Percentiles rank a stretch among this genome's conserved stretches.
Evolutionary conservation across 2,329 filamentous ascomycete species (phyloP).

Genomic region (Penicillium sp.): DNA sequence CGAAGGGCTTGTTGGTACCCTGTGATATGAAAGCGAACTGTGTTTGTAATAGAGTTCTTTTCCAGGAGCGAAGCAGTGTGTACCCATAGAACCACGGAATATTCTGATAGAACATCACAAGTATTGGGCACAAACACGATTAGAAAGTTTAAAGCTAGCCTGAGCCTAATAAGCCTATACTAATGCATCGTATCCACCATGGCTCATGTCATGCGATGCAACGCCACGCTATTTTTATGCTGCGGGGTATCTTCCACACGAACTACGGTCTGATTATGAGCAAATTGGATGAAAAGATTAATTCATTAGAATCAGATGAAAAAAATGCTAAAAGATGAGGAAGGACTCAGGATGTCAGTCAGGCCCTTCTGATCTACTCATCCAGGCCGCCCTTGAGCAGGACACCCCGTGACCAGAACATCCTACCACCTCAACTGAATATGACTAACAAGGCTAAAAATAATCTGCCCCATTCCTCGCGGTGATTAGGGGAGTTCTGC

Average conservation of each 20-base stretch:
- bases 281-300: background rate
- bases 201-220: background rate
- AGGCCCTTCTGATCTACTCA: background rate
- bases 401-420: too few relatives aligned
- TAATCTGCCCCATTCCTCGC: background rate
- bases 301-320: background rate
- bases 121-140: background rate
- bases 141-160: background rate
- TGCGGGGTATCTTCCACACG: background rate
- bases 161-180: background rate
- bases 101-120: background rate
- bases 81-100: background rate
- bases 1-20: background rate
- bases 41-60: background rate
- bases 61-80: background rate
- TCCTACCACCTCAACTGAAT: too few relatives aligned
- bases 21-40: background rate
- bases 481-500: background rate
- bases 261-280: background rate
- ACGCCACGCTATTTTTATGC: constrained; percentile 8
- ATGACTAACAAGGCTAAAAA: background rate
- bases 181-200: background rate
- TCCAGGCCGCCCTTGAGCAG: too few relatives aligned
- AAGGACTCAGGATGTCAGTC: background rate
- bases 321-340: background rate